A percentile compares a stretch with the other conserved stretches of the same genome.
Conservation (phyloP, 257 asterid species). For the Plantago ovata region DNA sequence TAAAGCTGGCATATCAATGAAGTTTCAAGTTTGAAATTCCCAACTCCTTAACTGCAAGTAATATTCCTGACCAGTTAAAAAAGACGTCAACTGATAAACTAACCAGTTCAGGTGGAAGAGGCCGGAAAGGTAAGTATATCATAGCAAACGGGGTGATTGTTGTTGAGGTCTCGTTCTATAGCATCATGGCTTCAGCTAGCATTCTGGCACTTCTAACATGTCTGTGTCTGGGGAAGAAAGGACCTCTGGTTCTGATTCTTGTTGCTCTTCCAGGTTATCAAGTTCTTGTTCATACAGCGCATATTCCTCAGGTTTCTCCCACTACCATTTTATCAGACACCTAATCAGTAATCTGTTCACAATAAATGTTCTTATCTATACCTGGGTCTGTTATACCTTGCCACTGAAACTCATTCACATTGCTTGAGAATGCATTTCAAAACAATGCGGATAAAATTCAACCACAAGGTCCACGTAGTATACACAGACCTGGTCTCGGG, state of each 20-base stretch:
- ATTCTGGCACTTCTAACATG: constrained; percentile 27
- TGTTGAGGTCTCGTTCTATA: no score
- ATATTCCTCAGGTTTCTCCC: constrained; percentile 86
- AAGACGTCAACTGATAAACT: constrained; percentile 22
- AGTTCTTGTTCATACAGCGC: constrained; percentile 55
- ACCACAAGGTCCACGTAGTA: no score
- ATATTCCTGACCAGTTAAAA: background rate
- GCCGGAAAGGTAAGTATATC: background rate
- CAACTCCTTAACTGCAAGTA: no score
- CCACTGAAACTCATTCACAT: no score
- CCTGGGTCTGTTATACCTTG: no score
- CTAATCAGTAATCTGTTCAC: background rate
- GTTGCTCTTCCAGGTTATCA: constrained; percentile 41
- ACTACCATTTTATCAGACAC: constrained; percentile 34
- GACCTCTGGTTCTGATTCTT: constrained; percentile 27
- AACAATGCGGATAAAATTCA: no score
- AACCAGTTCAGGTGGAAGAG: constrained; percentile 17
- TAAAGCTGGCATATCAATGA: no score
- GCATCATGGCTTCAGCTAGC: constrained; percentile 17
- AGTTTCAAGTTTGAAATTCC: no score
- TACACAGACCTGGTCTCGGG: no score
- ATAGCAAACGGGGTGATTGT: background rate
- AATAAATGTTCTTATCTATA: no score
- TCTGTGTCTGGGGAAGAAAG: constrained; percentile 37
- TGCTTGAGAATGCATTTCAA: no score